Base-by-base conservation (phyloP, 345 rosid genomes). In the Clausena lansium region DNA sequence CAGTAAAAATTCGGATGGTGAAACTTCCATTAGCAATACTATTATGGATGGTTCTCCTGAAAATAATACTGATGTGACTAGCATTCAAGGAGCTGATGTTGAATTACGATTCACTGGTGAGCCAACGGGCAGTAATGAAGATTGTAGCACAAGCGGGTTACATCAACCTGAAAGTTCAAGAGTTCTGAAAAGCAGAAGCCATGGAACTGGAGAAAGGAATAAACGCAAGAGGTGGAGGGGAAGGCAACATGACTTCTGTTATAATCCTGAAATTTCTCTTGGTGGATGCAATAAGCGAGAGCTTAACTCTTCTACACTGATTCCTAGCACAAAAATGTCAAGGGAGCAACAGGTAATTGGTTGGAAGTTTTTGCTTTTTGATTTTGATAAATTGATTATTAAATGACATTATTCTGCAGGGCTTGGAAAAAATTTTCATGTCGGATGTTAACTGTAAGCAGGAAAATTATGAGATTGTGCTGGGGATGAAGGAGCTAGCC, bases 161-260 rank as follows among this genome's bases (percentile, higher is more conserved):
- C 86, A 87, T 71, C 88, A 86, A 62, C 82, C 86, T 70, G 88
- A 73, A 82, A 83, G 77, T 76, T 82, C 86, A 13, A 87, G 82
- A 78, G 78, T 81, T 78, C 83, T 78, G 60, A 88, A 88, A 85
- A 85, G 77, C 78, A 91, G 89, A 83, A 83, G 82, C 72, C 82
- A 83, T 81, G 78, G 82, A 76, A 76, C 77, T 70, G 87, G 91
- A 71, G 94, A 95, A 84, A 82, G 97, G 81, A 88, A 86, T 84
- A 93, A 92, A 84, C 98, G 97, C 25, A 95, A 90, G 86, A 86
- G 94, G 75, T 95, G 99, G 99, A 89, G 93, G 83, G 97, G 94
- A 77, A 85, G 99, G 72, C 84, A 81, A 78, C 96, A 88, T 84
- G 91, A 93, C 74, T 76, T 85, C 33, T 85, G 76, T 80, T 80